phyloP scores from a whole-genome alignment of 306 rosid species.

The Citrullus colocynthis region DNA sequence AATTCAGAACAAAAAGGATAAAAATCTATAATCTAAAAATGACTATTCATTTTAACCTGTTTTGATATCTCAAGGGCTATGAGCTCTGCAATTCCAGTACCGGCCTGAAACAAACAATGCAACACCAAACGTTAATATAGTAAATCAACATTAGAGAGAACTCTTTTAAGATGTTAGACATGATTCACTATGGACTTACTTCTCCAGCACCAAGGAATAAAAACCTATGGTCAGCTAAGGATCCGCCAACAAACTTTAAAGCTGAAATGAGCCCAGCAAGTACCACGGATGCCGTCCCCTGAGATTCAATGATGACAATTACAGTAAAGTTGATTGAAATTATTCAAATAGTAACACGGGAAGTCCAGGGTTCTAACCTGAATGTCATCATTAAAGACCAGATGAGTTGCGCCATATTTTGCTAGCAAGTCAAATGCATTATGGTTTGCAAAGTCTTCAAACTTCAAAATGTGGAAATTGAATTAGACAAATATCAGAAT shows the following conservation, averaged over 20 bases:
- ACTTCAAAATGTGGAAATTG: conserved; percentile 32
- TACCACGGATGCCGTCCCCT: conserved; percentile 99
- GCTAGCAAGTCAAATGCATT: conserved; percentile 93
- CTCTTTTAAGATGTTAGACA: background rate
- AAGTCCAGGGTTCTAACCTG: conserved; percentile 36
- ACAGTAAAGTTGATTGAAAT: background rate
- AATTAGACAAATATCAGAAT: conserved; percentile 13
- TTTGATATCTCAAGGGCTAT: conserved; percentile 93
- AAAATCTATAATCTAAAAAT: background rate
- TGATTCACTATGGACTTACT: conserved; percentile 22
- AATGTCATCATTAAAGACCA: conserved; percentile 91
- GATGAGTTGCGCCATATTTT: conserved; percentile 75
- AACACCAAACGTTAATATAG: background rate
- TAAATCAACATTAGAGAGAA: background rate
- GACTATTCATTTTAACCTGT: conserved; percentile 33
- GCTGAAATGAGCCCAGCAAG: conserved; percentile 84
- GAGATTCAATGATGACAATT: conserved; percentile 16
- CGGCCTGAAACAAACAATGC: conserved; percentile 63
- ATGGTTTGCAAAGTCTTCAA: conserved; percentile 99
- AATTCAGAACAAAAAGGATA: background rate
- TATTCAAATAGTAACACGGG: background rate
- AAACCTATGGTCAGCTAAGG: conserved; percentile 63
- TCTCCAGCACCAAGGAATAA: conserved; percentile 98
- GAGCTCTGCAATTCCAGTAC: conserved; percentile 95
- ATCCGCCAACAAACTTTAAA: conserved; percentile 56